Evolutionary conservation across 305 asterid species (phyloP), one percentile per base, ranked within the genome.

Genomic region (Salvia sclarea): DNA sequence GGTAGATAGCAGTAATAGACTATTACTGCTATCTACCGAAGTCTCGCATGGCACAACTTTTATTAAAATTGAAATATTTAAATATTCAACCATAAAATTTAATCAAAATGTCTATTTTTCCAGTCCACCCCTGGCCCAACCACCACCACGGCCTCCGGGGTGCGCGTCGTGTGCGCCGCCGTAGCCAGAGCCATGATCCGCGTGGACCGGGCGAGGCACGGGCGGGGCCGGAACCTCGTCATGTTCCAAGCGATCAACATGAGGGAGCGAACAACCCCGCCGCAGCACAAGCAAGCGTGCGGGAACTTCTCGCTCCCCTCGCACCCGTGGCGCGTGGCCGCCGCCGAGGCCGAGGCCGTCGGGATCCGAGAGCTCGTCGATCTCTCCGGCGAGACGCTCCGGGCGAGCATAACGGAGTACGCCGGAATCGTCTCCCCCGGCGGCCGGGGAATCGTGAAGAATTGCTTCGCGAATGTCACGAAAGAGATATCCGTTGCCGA

Each of bases 231-330:
- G 20, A 21, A 2, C 17, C 9, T 21, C 3, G 0, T 68, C 13
- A 9, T 68, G 1, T 2, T 20, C 3, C 65, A 67, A 24, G 43
- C 64, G 2, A 41, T 67, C 9, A 55, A 68, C 45, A 11, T 68
- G 11, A 30, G 73, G 47, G 65, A 11, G 49, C 55, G 73, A 56
- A 68, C 73, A 8, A 11, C 43, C 35, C 64, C 57, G 30, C 65
- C 18, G 7, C 17, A 45, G 31, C n/a, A n/a, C 35, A 68, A 54
- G 6, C 12, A 54, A 25, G 5, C 57, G 4, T 54, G 64, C 3
- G 73, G 73, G 12, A 68, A 68, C 25, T 24, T 67, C 12, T 13
- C 20, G 44, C 6, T 44, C 13, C 17, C 9, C 2, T n/a, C n/a
- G 4, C 31, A 25, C 17, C 72, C 41, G 20, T 13, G 4, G 16